phyloP scores from a whole-genome alignment of 2,329 filamentous ascomycete species.

The Apiospora arundinis region DNA sequence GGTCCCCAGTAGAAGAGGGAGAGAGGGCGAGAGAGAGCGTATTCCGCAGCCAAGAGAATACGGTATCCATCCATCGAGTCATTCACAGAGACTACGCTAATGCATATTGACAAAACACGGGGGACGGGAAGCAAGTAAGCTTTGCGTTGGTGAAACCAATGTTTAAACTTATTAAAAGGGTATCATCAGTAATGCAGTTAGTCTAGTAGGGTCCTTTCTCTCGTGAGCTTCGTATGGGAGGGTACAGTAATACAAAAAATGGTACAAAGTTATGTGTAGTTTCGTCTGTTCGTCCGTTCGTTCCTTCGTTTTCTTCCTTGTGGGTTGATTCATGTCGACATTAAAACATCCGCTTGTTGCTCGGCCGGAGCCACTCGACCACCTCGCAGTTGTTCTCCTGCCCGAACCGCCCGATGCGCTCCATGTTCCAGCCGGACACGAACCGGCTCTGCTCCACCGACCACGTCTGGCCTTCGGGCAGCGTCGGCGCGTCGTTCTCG shows the following conservation, averaged over 20 bases:
- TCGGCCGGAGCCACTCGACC: slow-evolving; percentile 16
- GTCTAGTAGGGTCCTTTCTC: not conserved
- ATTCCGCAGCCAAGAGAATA: not conserved
- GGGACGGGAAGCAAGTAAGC: not conserved
- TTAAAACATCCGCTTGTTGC: slow-evolving; percentile 11
- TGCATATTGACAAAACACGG: not conserved
- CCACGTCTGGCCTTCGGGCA: not conserved
- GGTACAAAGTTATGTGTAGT: not conserved
- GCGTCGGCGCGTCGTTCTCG: not conserved
- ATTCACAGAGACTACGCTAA: not conserved
- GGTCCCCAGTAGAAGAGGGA: not conserved
- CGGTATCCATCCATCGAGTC: too few relatives aligned
- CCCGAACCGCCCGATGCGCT: not conserved
- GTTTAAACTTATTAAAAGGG: slow-evolving; percentile 1
- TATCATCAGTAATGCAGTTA: not conserved
- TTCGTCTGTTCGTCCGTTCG: not conserved
- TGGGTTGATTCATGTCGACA: not conserved
- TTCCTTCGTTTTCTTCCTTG: not conserved
- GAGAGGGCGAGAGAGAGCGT: not conserved
- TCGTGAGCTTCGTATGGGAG: slow-evolving; percentile 1
- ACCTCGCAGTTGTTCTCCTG: not conserved
- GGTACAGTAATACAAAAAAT: not conserved
- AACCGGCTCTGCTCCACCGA: slow-evolving; percentile 4
- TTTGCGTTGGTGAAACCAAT: slow-evolving; percentile 1
- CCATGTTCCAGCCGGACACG: slow-evolving; percentile 20